These are phyloP conservation scores for Alternaria rosae DNA, from an alignment of 2,329 filamentous ascomycete species.

Conservation along the genomic window DNA sequence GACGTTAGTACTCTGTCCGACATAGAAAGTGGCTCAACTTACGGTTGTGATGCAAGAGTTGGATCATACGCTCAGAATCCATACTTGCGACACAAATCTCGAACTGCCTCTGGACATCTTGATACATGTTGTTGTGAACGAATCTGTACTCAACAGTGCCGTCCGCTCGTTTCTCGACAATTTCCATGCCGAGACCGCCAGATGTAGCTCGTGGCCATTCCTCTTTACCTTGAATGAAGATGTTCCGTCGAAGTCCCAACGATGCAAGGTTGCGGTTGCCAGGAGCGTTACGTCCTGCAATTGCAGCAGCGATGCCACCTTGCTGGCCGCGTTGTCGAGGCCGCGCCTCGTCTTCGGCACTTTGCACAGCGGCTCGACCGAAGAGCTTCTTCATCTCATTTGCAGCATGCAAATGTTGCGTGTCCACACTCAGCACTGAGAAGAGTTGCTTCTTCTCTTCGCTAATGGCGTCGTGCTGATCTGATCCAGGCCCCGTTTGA, in stretches of 20 bases:
- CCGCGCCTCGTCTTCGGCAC: slow-evolving; percentile 59
- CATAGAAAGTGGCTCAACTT: slow-evolving; percentile 27
- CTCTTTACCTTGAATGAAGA: slow-evolving; percentile 86
- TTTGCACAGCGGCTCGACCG: slow-evolving; percentile 69
- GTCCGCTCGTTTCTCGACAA: slow-evolving; percentile 62
- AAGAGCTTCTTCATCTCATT: slow-evolving; percentile 90
- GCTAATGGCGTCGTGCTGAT: slow-evolving; percentile 32
- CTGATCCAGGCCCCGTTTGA: slow-evolving; percentile 24
- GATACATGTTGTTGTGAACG: slow-evolving; percentile 76
- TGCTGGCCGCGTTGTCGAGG: slow-evolving; percentile 62
- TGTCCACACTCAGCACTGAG: slow-evolving; percentile 67
- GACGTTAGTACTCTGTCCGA: slow-evolving; percentile 22
- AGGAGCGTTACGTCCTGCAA: slow-evolving; percentile 63
- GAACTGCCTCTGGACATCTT: slow-evolving; percentile 77
- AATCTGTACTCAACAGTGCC: slow-evolving; percentile 78
- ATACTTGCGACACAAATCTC: slow-evolving; percentile 79
- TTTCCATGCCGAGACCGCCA: slow-evolving; percentile 84
- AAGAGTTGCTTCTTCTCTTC: slow-evolving; percentile 58
- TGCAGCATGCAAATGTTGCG: slow-evolving; percentile 78
- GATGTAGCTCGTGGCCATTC: slow-evolving; percentile 83
- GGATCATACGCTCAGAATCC: slow-evolving; percentile 83
- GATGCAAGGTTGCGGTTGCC: slow-evolving; percentile 70
- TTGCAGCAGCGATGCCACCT: slow-evolving; percentile 65
- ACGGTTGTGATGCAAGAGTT: slow-evolving; percentile 73
- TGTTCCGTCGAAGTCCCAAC: slow-evolving; percentile 76